Conservation (phyloP, 495 filamentous ascomycete genomes). For the Jackrogersella minutella region DNA sequence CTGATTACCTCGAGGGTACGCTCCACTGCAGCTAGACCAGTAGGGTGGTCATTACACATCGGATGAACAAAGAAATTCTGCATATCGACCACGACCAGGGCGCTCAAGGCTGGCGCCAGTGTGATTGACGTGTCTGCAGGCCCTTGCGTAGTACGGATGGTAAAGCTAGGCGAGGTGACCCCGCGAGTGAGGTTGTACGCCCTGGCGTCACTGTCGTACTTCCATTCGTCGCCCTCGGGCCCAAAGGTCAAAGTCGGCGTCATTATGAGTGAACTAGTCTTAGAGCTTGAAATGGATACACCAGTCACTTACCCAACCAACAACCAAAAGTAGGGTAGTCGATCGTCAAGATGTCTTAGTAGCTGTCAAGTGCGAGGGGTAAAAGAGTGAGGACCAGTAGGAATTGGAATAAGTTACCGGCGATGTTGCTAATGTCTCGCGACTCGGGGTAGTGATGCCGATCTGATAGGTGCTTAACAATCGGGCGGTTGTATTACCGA, state of each 20-base stretch:
- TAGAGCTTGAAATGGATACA: not conserved
- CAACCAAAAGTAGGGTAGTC: not conserved
- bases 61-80: conserved; percentile 68
- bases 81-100: conserved; percentile 67
- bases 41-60: conserved; percentile 46
- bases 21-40: conserved; percentile 45
- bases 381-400: not conserved
- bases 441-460: no score
- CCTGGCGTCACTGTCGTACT: conserved; percentile 23
- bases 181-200: conserved; percentile 39
- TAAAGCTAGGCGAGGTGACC: conserved; percentile 14
- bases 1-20: conserved; percentile 46
- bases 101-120: conserved; percentile 44
- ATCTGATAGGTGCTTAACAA: no score
- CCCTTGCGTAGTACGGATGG: conserved; percentile 29
- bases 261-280: conserved; percentile 11
- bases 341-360: not conserved
- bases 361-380: conserved; percentile 6
- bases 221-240: conserved; percentile 39
- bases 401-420: not conserved
- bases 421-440: no score
- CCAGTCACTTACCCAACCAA: not conserved
- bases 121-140: conserved; percentile 26
- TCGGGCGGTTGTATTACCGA: not conserved
- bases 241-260: conserved; percentile 23